These are phyloP conservation scores for Vaccinium myrtillus DNA, from an alignment of 148 eudicot species.

Conservation along the genomic window DNA sequence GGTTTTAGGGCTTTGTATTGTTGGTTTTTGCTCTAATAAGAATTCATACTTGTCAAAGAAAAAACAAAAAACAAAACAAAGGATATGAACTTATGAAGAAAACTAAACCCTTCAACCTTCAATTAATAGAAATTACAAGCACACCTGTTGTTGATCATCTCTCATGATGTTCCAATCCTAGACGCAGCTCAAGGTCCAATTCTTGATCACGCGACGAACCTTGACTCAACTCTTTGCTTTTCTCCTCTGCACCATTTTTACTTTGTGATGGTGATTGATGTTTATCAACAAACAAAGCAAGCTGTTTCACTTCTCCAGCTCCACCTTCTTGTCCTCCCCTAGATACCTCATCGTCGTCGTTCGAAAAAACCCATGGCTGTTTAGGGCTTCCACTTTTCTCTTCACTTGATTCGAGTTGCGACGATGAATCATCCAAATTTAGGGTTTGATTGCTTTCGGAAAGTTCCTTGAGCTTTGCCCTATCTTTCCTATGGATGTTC, in stretches of 20 bases:
- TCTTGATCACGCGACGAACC: not conserved
- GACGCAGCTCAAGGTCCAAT: conserved; percentile 42
- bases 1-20: too few species aligned
- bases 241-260: not conserved
- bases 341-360: not conserved
- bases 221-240: not conserved
- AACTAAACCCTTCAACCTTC: too few species aligned
- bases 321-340: conserved; percentile 3
- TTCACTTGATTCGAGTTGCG: not conserved
- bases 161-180: conserved; percentile 28
- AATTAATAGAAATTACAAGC: too few species aligned
- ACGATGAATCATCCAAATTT: not conserved
- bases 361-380: not conserved
- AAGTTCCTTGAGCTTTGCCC: conserved; percentile 39
- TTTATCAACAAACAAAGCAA: not conserved
- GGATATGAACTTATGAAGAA: too few species aligned
- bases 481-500: conserved; percentile 54
- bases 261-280: not conserved
- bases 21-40: too few species aligned
- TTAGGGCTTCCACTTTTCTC: conserved; percentile 2
- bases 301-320: not conserved
- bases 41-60: too few species aligned
- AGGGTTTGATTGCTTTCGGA: not conserved
- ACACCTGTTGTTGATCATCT: conserved; percentile 2
- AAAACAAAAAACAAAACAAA: too few species aligned